Base-by-base conservation (phyloP, 1,139 yeast genomes). In the Yamadazyma epiphylla region DNA sequence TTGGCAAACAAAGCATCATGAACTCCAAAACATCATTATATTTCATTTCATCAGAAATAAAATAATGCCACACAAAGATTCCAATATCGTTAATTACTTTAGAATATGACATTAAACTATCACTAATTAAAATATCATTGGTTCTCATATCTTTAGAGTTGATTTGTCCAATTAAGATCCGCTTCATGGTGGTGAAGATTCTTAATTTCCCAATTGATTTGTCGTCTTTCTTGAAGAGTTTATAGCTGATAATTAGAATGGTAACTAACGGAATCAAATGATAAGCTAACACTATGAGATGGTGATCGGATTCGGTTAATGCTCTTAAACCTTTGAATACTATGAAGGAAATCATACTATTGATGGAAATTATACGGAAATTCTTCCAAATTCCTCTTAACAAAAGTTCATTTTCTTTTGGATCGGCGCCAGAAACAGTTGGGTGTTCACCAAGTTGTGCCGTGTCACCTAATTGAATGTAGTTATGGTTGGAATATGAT, bases 51-150 rank as follows among this genome's bases (percentile, higher is more conserved):
- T 64, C 41, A 37, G 53, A 28, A 43, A 49, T 36, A 42, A 58
- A 44, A 47, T 51, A 39, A 46, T 56, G 44, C 74, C 67, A 50
- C 25, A 51, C 26, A 60, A 59, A 56, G 53, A 80, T 48, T 9
- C 75, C 71, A 15, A 80, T 59, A 55, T 89, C 96, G 32, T 83
- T 80, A 31, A 85, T 46, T 0, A 87, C 85, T 51, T 80, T 81
- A 9, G 84, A 64, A 49, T 82, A 87, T 0, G 95, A 85, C 1
- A 91, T 82, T 30, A 88, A 60, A 4, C 87, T 77, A 61, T 88
- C 96, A 5, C 95, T 78, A 7, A 87, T 55, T 35, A 89, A 58
- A 28, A 87, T 83, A 50, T 88, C 95, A 36, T 85, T 83, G 17
- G 85, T 77, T 47, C 96, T 64, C 58, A 76, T 61, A 3, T 70